Evolutionary conservation across 352 stramenopile species (phyloP), one percentile per base, ranked within the genome.

Genomic region (Globisporangium yorkense): DNA sequence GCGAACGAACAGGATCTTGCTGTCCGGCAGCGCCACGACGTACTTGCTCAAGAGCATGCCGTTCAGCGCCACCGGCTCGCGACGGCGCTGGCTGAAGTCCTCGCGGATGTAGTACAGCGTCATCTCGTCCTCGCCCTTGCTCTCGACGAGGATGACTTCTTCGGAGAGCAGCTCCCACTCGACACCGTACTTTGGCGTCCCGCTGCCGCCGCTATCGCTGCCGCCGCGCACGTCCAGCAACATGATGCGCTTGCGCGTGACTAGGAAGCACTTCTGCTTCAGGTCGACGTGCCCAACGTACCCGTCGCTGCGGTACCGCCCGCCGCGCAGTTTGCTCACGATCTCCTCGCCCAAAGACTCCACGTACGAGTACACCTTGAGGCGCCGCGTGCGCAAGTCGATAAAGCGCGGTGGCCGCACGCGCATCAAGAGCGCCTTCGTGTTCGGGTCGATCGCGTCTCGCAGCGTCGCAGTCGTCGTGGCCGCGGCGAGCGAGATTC

Each of bases 291-390:
- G 82, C 15, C 86, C 86, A 29, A 96, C 51, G 51, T 96, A 96
- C 35, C 84, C 83, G 56, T 96, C 86, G 18, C 56, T 61, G 41
- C 84, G 82, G 48, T 91, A 92, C n/a, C 80, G 74, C 12, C 81
- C 84, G 47, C 82, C 84, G 12, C 78, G 77, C 7, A 96, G 73
- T 51, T 89, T 92, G 46, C 80, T 71, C 39, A 94, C 82, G 51
- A 96, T 84, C 55, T 96, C 86, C 66, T 96, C 86, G 1, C 86
- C 86, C n/a, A 91, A 74, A 2, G 86, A 89, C 54, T 96, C 82
- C 27, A 96, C 77, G 54, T 93, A 96, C 40, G 86, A 96, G 53
- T 92, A 96, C 2, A 88, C 74, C 49, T 91, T 96, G 5, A 96
- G 70, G 10, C 74, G 57, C 45, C 87, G 77, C 16, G 84, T 93